Percentiles rank a stretch among this genome's conserved stretches.
Evolutionary conservation across 176 grass and related monocot genomes (phyloP).

Genomic region (Eleusine coracana): DNA sequence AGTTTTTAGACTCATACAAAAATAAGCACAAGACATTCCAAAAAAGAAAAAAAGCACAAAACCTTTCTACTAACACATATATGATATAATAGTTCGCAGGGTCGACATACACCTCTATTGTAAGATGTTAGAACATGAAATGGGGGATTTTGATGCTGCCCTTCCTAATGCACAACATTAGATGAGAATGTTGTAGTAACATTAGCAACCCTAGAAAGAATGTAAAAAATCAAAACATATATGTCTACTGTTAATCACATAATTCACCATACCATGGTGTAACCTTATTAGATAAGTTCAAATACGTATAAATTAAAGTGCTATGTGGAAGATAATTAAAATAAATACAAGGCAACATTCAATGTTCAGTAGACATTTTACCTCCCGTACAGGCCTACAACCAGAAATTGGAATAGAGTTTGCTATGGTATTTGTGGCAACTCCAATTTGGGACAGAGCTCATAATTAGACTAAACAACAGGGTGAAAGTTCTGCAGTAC

Average conservation of each 20-base stretch:
- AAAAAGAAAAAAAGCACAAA: neutral
- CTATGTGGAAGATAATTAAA: neutral
- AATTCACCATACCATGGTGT: neutral
- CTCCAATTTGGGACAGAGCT: constrained; percentile 21
- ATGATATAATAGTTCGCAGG: neutral
- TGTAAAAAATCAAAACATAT: neutral
- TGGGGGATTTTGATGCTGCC: too few relatives aligned
- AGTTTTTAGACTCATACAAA: neutral
- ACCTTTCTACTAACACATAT: neutral
- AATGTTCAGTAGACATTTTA: constrained; percentile 1
- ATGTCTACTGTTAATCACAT: neutral
- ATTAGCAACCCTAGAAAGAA: neutral
- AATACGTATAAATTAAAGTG: constrained; percentile 11
- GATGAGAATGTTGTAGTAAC: constrained; percentile 27
- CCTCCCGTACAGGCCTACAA: neutral
- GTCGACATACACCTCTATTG: neutral
- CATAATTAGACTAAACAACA: constrained; percentile 39
- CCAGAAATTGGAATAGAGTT: constrained; percentile 11
- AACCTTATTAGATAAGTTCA: neutral
- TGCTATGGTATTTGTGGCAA: neutral
- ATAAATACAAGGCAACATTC: neutral
- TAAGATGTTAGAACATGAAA: constrained; percentile 13
- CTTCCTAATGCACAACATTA: constrained; percentile 6
- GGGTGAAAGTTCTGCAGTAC: neutral
- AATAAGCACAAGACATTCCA: too few relatives aligned